Conservation (phyloP, 140 eudicot species). For the Ambrosia hybrid region DNA sequence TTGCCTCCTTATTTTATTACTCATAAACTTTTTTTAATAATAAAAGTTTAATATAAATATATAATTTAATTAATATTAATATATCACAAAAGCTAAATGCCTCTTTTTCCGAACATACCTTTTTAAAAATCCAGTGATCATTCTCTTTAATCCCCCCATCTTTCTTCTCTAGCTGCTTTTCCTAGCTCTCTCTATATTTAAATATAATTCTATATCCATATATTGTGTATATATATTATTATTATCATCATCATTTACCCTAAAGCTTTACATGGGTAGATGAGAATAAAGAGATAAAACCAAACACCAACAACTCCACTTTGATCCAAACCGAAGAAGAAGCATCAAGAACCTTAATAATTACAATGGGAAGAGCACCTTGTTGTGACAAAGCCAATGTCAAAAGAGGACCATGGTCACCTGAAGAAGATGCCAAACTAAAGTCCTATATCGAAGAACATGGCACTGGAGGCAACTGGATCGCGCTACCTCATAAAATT, state of each 20-base stretch:
- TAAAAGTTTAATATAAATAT: background rate
- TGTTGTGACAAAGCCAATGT: slow-evolving; percentile 87
- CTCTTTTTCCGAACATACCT: slow-evolving; percentile 42
- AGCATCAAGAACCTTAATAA: slow-evolving; percentile 31
- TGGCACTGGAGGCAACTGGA: slow-evolving; percentile 92
- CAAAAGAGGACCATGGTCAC: slow-evolving; percentile 93
- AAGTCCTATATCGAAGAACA: slow-evolving; percentile 62
- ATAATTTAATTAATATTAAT: slow-evolving; percentile 28
- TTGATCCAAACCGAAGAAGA: slow-evolving; percentile 25
- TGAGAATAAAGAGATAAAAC: slow-evolving; percentile 43
- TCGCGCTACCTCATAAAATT: slow-evolving; percentile 76
- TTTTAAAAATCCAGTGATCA: slow-evolving; percentile 45
- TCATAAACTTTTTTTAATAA: slow-evolving; percentile 2
- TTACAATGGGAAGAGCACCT: slow-evolving; percentile 87
- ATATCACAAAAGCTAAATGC: slow-evolving; percentile 22
- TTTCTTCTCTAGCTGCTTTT: slow-evolving; percentile 53
- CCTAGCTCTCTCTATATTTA: slow-evolving; percentile 31
- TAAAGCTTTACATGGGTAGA: slow-evolving; percentile 31
- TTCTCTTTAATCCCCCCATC: slow-evolving; percentile 47
- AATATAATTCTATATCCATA: slow-evolving; percentile 2
- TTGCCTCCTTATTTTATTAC: slow-evolving; percentile 44
- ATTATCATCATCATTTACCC: slow-evolving; percentile 30
- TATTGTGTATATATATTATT: slow-evolving; percentile 26
- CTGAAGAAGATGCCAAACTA: slow-evolving; percentile 84
- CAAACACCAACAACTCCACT: slow-evolving; percentile 49